Conservation (phyloP, 371 early-diverging fungal species). For the Mucor velutinosus region DNA sequence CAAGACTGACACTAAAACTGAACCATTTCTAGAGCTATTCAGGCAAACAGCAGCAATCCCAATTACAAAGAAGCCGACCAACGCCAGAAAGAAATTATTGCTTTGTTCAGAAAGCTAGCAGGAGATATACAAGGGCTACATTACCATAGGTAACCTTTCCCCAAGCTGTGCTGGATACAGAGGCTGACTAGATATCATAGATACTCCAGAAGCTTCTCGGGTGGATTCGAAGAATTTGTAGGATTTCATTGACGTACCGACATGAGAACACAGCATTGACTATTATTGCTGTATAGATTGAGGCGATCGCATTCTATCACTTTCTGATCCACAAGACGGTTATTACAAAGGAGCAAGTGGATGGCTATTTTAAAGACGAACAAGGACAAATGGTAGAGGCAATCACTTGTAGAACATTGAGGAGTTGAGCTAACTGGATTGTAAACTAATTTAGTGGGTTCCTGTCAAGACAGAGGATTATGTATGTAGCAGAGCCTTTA, state of each 20-base stretch:
- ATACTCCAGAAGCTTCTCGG: slow-evolving; percentile 52
- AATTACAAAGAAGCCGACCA: slow-evolving; percentile 43
- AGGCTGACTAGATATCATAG: slow-evolving; percentile 12
- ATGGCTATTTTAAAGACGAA: slow-evolving; percentile 45
- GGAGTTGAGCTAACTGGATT: background rate
- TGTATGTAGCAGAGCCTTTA: slow-evolving; percentile 16
- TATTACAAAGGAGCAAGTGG: slow-evolving; percentile 49
- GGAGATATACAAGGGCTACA: slow-evolving; percentile 54
- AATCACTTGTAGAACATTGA: background rate
- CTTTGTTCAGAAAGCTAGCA: slow-evolving; percentile 49
- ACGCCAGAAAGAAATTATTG: slow-evolving; percentile 52
- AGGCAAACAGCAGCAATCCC: background rate
- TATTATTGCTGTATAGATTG: slow-evolving; percentile 44
- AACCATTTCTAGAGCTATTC: slow-evolving; percentile 5
- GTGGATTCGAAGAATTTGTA: slow-evolving; percentile 61
- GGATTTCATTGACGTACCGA: background rate
- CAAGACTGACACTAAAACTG: background rate
- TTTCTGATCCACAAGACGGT: slow-evolving; percentile 52
- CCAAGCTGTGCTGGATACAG: background rate
- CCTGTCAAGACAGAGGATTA: slow-evolving; percentile 59
- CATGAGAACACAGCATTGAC: background rate
- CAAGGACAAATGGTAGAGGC: slow-evolving; percentile 3
- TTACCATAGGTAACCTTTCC: slow-evolving; percentile 36
- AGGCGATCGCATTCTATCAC: slow-evolving; percentile 61
- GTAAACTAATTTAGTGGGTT: slow-evolving; percentile 21